phyloP scores from a whole-genome alignment of 2,329 filamentous ascomycete species.

The Coniella vitis region DNA sequence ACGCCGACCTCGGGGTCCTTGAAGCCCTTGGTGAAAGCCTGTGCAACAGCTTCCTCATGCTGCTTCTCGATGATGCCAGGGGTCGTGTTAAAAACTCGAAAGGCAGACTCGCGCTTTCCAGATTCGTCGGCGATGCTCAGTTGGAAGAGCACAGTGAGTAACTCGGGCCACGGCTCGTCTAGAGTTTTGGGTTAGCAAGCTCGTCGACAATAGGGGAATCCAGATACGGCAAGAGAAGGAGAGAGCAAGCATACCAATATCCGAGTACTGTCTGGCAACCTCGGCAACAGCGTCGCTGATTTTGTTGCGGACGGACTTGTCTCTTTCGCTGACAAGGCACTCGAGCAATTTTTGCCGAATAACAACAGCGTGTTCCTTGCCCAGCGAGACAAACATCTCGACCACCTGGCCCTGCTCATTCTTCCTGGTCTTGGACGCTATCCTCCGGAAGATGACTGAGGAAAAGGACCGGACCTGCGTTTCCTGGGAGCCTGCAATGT shows the following conservation, averaged over 20 bases:
- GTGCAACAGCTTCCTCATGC: conserved; percentile 83
- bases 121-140: conserved; percentile 80
- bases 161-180: conserved; percentile 85
- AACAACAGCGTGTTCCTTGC: conserved; percentile 62
- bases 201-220: neutral
- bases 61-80: conserved; percentile 94
- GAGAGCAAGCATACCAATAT: conserved; percentile 60
- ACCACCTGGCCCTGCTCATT: conserved; percentile 61
- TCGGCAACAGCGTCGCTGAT: conserved; percentile 97
- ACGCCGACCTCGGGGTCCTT: conserved; percentile 79
- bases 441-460: conserved; percentile 88
- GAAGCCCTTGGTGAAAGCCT: conserved; percentile 86
- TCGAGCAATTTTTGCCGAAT: conserved; percentile 82
- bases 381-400: conserved; percentile 80
- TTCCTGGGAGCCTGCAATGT: conserved; percentile 73
- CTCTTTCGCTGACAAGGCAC: conserved; percentile 64
- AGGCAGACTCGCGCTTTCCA: conserved; percentile 84
- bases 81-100: conserved; percentile 90
- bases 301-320: conserved; percentile 79
- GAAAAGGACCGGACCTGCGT: conserved; percentile 82
- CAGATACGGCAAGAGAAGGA: neutral
- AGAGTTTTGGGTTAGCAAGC: conserved; percentile 14
- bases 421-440: conserved; percentile 84
- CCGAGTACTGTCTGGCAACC: conserved; percentile 88
- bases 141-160: conserved; percentile 79